A percentile compares a stretch with the other conserved stretches of the same genome.
Evolutionary conservation across 768 basidiomycete species (phyloP).

Genomic region (Hydnomerulius pinastri): DNA sequence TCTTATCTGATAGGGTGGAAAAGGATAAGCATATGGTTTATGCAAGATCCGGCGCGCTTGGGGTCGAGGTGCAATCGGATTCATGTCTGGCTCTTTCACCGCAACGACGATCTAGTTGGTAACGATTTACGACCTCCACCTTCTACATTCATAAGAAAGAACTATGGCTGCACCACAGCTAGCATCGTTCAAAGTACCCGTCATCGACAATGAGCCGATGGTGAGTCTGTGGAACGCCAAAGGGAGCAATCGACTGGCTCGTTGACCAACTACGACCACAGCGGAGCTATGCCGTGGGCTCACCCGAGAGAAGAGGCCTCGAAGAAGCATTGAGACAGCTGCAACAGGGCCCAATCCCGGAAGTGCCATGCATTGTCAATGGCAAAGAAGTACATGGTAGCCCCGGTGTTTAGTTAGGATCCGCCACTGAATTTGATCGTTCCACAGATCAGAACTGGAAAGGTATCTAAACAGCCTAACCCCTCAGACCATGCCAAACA

Average conservation of each 20-base stretch:
- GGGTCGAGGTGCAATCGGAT: no score
- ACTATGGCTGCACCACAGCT: conserved; percentile 74
- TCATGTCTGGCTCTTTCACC: background rate
- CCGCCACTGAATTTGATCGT: conserved; percentile 1
- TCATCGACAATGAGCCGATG: conserved; percentile 92
- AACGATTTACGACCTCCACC: background rate
- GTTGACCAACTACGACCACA: conserved; percentile 29
- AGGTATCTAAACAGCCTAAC: conserved; percentile 74
- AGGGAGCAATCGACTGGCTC: background rate
- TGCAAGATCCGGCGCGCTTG: conserved; percentile 27
- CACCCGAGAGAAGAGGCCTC: conserved; percentile 73
- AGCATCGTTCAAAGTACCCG: conserved; percentile 83
- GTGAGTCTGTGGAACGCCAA: conserved; percentile 44
- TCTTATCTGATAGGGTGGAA: conserved; percentile 4
- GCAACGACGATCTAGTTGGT: background rate
- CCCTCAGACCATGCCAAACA: conserved; percentile 84
- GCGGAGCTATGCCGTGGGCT: conserved; percentile 78
- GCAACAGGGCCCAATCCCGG: conserved; percentile 82
- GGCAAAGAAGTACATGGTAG: conserved; percentile 69
- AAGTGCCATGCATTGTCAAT: conserved; percentile 92
- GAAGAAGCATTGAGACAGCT: conserved; percentile 76
- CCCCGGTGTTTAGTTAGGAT: background rate
- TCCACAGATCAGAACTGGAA: conserved; percentile 76
- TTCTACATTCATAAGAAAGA: conserved; percentile 14
- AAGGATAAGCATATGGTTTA: no score